A percentile compares a stretch with the other conserved stretches of the same genome.
Evolutionary conservation across 371 early-diverging fungal species (phyloP).

Genomic region (Capillidium heterosporum): DNA sequence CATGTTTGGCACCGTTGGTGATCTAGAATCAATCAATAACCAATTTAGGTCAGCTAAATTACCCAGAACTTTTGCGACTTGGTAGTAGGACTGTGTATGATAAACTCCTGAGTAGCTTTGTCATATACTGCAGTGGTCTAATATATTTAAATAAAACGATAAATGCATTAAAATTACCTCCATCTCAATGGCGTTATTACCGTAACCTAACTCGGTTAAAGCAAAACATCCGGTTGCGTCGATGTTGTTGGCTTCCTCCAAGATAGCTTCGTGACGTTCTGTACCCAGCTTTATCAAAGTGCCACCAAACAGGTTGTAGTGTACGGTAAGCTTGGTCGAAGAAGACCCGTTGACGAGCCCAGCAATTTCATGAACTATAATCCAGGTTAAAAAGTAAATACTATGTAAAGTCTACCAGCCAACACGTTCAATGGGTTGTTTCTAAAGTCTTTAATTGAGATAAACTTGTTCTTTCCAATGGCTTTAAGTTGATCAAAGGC

Average conservation of each 20-base stretch:
- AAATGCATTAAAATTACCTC: conserved; percentile 12
- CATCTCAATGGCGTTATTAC: conserved; percentile 61
- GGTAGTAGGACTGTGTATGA: conserved; percentile 45
- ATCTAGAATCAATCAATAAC: background rate
- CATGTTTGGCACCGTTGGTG: conserved; percentile 25
- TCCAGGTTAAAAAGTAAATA: background rate
- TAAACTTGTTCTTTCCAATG: conserved; percentile 32
- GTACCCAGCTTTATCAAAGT: conserved; percentile 51
- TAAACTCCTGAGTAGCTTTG: conserved; percentile 33
- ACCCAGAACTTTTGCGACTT: conserved; percentile 57
- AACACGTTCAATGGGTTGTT: conserved; percentile 50
- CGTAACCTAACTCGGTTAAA: conserved; percentile 52
- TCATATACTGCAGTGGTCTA: conserved; percentile 30
- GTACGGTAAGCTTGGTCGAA: conserved; percentile 42
- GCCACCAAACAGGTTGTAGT: conserved; percentile 29
- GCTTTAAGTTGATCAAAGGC: conserved; percentile 39
- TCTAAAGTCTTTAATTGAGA: conserved; percentile 51
- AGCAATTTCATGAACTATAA: conserved; percentile 37
- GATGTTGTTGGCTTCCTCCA: conserved; percentile 32
- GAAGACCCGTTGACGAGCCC: conserved; percentile 51
- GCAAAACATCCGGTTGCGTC: conserved; percentile 45
- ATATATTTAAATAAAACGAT: background rate
- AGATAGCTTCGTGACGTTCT: conserved; percentile 35
- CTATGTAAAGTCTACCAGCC: conserved; percentile 17
- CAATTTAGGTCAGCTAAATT: conserved; percentile 20